Base-by-base conservation (phyloP, 2,329 filamentous ascomycete genomes). In the Venturia pyrina region DNA sequence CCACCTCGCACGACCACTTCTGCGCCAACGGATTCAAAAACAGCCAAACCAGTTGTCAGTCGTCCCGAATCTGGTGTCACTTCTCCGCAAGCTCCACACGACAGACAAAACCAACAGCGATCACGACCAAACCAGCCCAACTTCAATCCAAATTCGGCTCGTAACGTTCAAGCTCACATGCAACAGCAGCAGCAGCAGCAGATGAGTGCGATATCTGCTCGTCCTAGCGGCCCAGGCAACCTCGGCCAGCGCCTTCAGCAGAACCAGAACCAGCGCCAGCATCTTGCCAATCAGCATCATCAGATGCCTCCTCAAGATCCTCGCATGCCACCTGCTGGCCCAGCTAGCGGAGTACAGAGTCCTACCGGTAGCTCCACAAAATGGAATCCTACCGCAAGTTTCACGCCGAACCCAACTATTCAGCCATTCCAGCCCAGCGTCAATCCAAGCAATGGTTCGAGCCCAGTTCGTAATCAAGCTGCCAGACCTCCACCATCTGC, bases 331-430 rank as follows among this genome's bases (percentile, higher is more conserved):
- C 89, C 90, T 19, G 89, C 90, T 28, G 90, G 89, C 0, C 90
- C 92, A 56, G 88, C 71, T 71, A 78, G 76, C 68, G 75, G 78
- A 41, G 70, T 77, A 7, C 81, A 82, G 67, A 84, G 83, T 43
- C 83, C 84, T 11, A 79, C 78, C 0, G 79, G 21, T 73, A 75
- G 1, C 81, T 43, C 82, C 4, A 81, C 78, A 7, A 81, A 82
- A 67, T 83, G 88, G 74, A 87, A 87, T 68, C 85, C 84, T 44
- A 83, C 82, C 64, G 86, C 86, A 0, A 78, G 82, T 72, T 98
- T 97, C 78, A 87, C 89, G 69, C 95, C 93, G 21, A 96, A 89
- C 71, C 87, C 90, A 5, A 89, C 89, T 5, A 90, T 82, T 21
- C 78, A 76, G 75, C 53, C 53, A 37, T 59, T 37, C 28, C 28